Base-by-base conservation (phyloP, 1,139 yeast species). In the Candida sp. region DNA sequence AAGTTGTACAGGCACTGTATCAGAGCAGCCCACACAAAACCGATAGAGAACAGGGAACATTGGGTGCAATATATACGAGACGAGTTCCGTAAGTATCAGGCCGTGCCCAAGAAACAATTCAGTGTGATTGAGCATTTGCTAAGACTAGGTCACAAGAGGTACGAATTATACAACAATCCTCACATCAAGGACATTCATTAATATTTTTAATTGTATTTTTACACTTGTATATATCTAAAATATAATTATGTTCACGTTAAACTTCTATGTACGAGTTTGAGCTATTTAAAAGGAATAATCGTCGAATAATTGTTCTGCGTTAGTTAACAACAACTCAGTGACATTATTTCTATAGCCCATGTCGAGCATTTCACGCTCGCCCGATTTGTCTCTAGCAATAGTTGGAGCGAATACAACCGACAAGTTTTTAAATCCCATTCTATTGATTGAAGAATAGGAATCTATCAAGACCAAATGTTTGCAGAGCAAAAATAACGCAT, bases 351-450 rank as follows among this genome's bases (percentile, higher is more conserved):
- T 78, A 46, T 81, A 77, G 22, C 85, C 87, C 89, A 90, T 90
- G 60, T 93, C 99, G 43, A 74, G 58, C 65, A 93, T 82, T 61
- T 95, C 99, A 48, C 86, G 79, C 50, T 87, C 90, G 4, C 96
- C 96, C 22, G 82, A 77, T 48, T 75, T 71, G 53, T 90, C 97
- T 47, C 97, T 73, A 0, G 90, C 87, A 42, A 93, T 69, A 3
- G 98, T 90, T 1, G 99, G 99, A 0, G 98, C 97, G 73, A 93
- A 93, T 15, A 93, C 97, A 41, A 95, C 93, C 1, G 97, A 86
- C 45, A 95, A 65, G 56, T 95, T 90, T 60, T 83, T 82, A 51
- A 79, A 70, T 29, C 80, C 87, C 99, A 93, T 93, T 60, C 87
- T 73, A 56, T 86, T 87, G 35, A 66, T 60, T 15, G 64, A 61